Conservation (phyloP, 2,329 filamentous ascomycete species). For the Trichoderma sp. region DNA sequence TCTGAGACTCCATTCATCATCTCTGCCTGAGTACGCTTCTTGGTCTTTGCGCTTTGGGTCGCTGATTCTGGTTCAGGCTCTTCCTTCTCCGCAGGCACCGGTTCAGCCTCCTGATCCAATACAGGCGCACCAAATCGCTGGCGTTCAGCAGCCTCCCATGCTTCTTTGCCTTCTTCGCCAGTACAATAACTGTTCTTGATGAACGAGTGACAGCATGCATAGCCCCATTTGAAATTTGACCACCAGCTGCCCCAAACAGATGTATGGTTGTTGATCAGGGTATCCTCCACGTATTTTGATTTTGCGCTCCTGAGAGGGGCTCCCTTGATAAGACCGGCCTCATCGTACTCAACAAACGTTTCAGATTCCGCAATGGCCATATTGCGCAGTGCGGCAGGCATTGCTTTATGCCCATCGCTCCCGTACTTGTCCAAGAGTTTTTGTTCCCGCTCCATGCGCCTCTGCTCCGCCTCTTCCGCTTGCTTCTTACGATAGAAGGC, state of each 20-base stretch:
- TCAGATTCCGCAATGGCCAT: constrained; percentile 77
- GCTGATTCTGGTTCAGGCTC: background rate
- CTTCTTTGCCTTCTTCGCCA: constrained; percentile 79
- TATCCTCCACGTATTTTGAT: constrained; percentile 89
- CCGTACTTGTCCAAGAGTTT: constrained; percentile 81
- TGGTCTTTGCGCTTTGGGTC: constrained; percentile 38
- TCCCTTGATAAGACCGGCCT: constrained; percentile 86
- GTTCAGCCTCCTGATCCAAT: constrained; percentile 32
- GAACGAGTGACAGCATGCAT: constrained; percentile 88
- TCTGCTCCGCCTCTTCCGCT: constrained; percentile 66
- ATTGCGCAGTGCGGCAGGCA: constrained; percentile 61
- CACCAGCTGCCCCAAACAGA: constrained; percentile 98
- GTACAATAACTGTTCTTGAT: constrained; percentile 98
- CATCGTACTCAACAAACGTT: constrained; percentile 90
- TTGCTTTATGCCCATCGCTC: constrained; percentile 53
- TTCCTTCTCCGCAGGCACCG: background rate
- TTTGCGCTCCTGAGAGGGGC: constrained; percentile 70
- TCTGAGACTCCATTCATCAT: constrained; percentile 76
- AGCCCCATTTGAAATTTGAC: constrained; percentile 93
- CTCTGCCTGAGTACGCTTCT: constrained; percentile 75
- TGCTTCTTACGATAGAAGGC: constrained; percentile 81
- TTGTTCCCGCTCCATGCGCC: constrained; percentile 65
- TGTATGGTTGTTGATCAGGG: constrained; percentile 85
- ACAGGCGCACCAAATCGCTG: constrained; percentile 50
- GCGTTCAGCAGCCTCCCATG: constrained; percentile 72